Base-by-base conservation (phyloP, 1,139 yeast species). In the Magnusiomyces magnusii region DNA sequence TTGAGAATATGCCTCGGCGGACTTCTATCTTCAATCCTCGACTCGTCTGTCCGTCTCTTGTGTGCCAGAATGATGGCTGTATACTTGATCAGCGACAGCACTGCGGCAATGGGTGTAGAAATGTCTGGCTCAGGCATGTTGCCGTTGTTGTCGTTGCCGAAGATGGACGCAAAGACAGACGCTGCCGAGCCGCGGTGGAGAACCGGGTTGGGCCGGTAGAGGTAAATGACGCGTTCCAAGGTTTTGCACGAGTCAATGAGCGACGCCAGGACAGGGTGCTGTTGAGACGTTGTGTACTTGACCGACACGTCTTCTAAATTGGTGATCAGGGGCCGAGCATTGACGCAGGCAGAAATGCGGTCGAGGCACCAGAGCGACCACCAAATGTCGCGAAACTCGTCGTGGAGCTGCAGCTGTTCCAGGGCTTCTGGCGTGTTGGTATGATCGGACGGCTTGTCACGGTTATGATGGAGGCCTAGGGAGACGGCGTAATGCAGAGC, bases 281-380 rank as follows among this genome's bases (percentile, higher is more conserved):
- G 70, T n/a, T 59, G 57, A 19, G 59, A 55, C 3, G 67, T 61
- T 3, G 76, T 71, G 44, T 71, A 62, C 42, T 69, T 72, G 42
- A 73, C 65, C 31, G 75, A 73, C 57, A 74, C 75, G 61, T 76
- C 80, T 23, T 73, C 73, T 41, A 72, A 69, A 54, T 73, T 70
- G 55, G 74, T 66, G 49, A 75, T 71, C 54, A 76, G 58, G 2
- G 77, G 75, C 2, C 78, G 68, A 9, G 76, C 76, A 59, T 75
- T 75, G 25, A 73, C 73, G 57, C 76, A 68, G 3, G 76, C 74
- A 57, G 70, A 73, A 65, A 76, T 72, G 13, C 78, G 65, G 61
- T 76, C 80, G 66, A 76, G 65, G 47, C 77, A 69, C 69, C 74
- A 75, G 39, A 76, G 66, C 42, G 75, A 67, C 78, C 78, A 75